A percentile compares a stretch with the other conserved stretches of the same genome.
Evolutionary conservation across 371 early-diverging fungal species (phyloP).

Genomic region (Mucor lusitanicus): DNA sequence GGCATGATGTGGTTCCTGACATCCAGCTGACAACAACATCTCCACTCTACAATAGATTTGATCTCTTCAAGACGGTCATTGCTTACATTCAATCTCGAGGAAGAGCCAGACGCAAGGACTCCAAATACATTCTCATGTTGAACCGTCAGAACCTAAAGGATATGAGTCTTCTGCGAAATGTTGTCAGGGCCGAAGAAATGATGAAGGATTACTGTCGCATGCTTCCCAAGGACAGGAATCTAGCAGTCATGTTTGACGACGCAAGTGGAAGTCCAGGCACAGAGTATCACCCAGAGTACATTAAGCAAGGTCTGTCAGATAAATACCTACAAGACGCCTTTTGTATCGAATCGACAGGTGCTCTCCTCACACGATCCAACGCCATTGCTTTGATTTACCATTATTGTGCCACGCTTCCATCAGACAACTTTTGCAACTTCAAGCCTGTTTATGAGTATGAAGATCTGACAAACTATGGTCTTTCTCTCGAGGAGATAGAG

Average conservation of each 20-base stretch:
- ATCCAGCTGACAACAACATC: background rate
- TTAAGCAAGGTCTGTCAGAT: background rate
- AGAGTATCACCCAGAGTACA: background rate
- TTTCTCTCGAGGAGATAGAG: background rate
- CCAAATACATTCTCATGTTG: slow-evolving; percentile 73
- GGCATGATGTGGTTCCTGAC: background rate
- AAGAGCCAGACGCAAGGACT: slow-evolving; percentile 72
- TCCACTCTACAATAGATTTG: slow-evolving; percentile 66
- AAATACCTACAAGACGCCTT: background rate
- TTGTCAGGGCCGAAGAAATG: slow-evolving; percentile 43
- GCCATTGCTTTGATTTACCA: slow-evolving; percentile 3
- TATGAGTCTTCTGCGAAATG: slow-evolving; percentile 24
- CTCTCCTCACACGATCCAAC: background rate
- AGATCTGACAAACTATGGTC: background rate
- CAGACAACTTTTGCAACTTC: slow-evolving; percentile 9
- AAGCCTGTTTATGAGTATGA: slow-evolving; percentile 1
- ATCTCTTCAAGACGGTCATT: slow-evolving; percentile 65
- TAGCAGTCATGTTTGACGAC: background rate
- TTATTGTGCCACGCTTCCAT: slow-evolving; percentile 6
- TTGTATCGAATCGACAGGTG: background rate
- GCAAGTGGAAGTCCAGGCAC: background rate
- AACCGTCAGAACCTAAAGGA: slow-evolving; percentile 50
- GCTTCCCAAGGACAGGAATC: slow-evolving; percentile 44
- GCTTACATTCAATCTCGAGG: slow-evolving; percentile 90
- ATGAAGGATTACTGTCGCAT: slow-evolving; percentile 53